Base-by-base conservation (phyloP, 2,329 filamentous ascomycete species). In the Monilinia laxa region DNA sequence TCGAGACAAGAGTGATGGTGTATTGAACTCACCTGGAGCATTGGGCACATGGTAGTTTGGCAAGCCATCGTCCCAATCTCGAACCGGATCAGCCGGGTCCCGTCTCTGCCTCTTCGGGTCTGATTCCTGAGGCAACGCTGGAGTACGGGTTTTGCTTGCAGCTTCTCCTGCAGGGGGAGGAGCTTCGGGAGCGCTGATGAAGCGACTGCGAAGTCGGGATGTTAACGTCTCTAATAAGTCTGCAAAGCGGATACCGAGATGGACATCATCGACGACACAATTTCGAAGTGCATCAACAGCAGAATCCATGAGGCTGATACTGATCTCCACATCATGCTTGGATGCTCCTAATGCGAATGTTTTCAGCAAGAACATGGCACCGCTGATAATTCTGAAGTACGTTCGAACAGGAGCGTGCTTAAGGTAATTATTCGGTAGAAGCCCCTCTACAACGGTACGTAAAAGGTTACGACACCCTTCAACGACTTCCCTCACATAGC, bases 351-450 rank as follows among this genome's bases (percentile, higher is more conserved):
- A 83, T 0, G 91, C 90, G 77, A 95, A 94, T 0, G 91, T 94
- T 79, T 90, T 95, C 60, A 95, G 84, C 23, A 95, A 78, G 74
- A 95, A 93, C 85, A 94, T 93, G 69, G 90, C 90, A 4, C 91
- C 91, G 67, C 88, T 91, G 70, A 94, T 92, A 75, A 95, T 94
- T 66, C 91, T 87, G 79, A 95, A 93, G 76, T 94, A 94, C 0
- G 91, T 94, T 57, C 91, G 84, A 5, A 95, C 91, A 0, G 91
- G 91, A 0, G 90, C 90, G 74, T 94, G 91, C 75, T 92, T 91
- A 55, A 95, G 86, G 72, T 91, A 93, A 51, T 89, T 89, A 9
- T 85, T 85, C 0, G 90, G 90, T 5, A 91, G 81, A 23, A 95
- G 82, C 2, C 90, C 90, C 28, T 94, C 87, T 10, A 93, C 90